phyloP scores from a whole-genome alignment of 78 protist species.

The Monosiga brevicollis region DNA sequence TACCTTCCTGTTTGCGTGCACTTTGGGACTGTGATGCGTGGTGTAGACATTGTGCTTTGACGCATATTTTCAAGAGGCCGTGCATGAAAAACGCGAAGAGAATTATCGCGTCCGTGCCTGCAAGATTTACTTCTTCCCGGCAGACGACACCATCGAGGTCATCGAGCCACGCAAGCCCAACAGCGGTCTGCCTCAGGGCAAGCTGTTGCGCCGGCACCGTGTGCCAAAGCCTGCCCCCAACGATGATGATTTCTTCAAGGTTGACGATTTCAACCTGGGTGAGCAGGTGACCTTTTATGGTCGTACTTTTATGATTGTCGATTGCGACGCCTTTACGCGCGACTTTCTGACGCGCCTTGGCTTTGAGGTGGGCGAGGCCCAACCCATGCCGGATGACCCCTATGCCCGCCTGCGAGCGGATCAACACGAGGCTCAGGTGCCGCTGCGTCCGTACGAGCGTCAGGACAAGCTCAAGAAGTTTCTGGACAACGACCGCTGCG shows the following conservation, averaged over 20 bases:
- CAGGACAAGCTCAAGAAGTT: slow-evolving; percentile 16
- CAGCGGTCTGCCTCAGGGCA: slow-evolving; percentile 50
- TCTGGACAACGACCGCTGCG: slow-evolving; percentile 46
- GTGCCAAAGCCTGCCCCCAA: background rate
- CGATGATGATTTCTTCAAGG: background rate
- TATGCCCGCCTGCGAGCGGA: background rate
- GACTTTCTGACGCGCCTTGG: background rate
- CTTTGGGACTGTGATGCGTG: background rate
- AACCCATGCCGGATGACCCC: background rate
- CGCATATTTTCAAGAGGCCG: slow-evolving; percentile 42
- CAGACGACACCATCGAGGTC: slow-evolving; percentile 34
- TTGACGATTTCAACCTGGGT: slow-evolving; percentile 48
- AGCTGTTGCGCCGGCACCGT: slow-evolving; percentile 9
- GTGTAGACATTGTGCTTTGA: slow-evolving; percentile 16
- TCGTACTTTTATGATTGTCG: slow-evolving; percentile 12
- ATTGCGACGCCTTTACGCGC: slow-evolving; percentile 41
- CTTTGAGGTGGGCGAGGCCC: slow-evolving; percentile 1
- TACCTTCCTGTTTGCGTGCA: background rate
- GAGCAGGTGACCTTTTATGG: slow-evolving; percentile 28
- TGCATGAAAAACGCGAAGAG: slow-evolving; percentile 22
- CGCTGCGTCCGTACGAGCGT: background rate
- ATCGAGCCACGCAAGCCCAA: slow-evolving; percentile 29
- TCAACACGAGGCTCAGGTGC: background rate
- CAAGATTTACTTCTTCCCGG: slow-evolving; percentile 15
- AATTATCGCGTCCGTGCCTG: slow-evolving; percentile 12